phyloP scores from a whole-genome alignment of 148 eudicot species.

The Amaranthus hypochondriacus region DNA sequence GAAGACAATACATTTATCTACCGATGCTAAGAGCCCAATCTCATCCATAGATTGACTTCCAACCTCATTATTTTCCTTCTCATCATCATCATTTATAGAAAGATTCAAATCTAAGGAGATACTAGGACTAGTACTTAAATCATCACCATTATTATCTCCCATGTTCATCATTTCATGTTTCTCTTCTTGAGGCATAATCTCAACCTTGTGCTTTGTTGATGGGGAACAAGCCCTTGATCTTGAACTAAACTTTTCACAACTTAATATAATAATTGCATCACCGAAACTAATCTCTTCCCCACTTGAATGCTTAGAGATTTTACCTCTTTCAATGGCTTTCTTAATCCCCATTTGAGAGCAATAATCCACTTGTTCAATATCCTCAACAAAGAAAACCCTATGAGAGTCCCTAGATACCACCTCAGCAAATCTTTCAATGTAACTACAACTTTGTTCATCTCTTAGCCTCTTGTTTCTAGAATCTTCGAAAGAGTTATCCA shows the following conservation, averaged over 20 bases:
- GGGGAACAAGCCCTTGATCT: conserved; percentile 68
- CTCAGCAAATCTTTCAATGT: conserved; percentile 45
- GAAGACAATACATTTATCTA: conserved; percentile 55
- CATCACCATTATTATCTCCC: conserved; percentile 20
- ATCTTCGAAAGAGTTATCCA: conserved; percentile 39
- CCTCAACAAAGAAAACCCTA: conserved; percentile 79
- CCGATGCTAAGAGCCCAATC: conserved; percentile 53
- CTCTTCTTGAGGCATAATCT: conserved; percentile 25
- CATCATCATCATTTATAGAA: conserved; percentile 43
- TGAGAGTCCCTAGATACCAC: conserved; percentile 51
- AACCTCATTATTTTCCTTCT: conserved; percentile 9
- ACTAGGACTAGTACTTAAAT: conserved; percentile 29
- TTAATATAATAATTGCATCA: conserved; percentile 66
- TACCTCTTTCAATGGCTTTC: conserved; percentile 72
- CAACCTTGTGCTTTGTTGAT: conserved; percentile 31
- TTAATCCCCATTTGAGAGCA: conserved; percentile 60
- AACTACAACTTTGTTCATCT: conserved; percentile 60
- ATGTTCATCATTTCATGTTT: conserved; percentile 2
- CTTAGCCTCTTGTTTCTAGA: conserved; percentile 56
- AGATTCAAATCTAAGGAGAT: conserved; percentile 72
- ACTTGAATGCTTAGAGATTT: conserved; percentile 24
- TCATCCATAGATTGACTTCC: conserved; percentile 41
- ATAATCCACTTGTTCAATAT: conserved; percentile 65
- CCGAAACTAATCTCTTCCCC: conserved; percentile 57
- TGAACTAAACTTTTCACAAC: conserved; percentile 57